Conservation (phyloP, 306 rosid species). For the Pyrus pyrifolia region DNA sequence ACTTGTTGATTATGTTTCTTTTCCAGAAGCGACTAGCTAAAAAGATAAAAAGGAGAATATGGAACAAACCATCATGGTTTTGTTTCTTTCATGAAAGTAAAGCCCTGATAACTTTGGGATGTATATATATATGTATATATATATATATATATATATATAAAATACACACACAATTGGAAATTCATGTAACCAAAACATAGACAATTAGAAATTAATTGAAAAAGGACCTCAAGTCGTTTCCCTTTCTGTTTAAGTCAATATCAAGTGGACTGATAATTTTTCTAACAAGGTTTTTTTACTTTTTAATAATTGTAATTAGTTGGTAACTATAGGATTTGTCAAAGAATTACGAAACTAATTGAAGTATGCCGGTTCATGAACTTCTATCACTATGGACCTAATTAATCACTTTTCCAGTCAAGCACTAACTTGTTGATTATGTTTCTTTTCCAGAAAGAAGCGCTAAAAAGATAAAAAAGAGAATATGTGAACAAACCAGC, state of each 20-base stretch:
- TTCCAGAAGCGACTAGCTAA: too few species aligned
- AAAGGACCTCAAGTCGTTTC: not conserved
- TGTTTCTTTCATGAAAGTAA: too few species aligned
- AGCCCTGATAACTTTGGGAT: too few species aligned
- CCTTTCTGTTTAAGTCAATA: not conserved
- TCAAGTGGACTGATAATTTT: not conserved
- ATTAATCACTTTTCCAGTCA: not conserved
- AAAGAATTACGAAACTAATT: not conserved
- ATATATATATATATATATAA: too few species aligned
- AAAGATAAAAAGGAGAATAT: too few species aligned
- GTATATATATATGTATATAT: not conserved
- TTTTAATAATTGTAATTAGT: not conserved
- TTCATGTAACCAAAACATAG: not conserved
- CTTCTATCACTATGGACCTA: not conserved
- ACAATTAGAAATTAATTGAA: not conserved
- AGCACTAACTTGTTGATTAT: not conserved
- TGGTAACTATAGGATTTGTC: not conserved
- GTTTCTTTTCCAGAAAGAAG: not conserved
- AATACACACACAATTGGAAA: not conserved
- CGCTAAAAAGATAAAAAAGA: not conserved
- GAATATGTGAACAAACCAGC: not conserved
- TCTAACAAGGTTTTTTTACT: not conserved
- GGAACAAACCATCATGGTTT: too few species aligned
- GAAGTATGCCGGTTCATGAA: conserved; percentile 2
- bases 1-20: not conserved